A percentile compares a stretch with the other conserved stretches of the same genome.
These are phyloP conservation scores for Monosporascus sp. DNA, from an alignment of 2,329 filamentous ascomycete genomes.

Conservation along the genomic window DNA sequence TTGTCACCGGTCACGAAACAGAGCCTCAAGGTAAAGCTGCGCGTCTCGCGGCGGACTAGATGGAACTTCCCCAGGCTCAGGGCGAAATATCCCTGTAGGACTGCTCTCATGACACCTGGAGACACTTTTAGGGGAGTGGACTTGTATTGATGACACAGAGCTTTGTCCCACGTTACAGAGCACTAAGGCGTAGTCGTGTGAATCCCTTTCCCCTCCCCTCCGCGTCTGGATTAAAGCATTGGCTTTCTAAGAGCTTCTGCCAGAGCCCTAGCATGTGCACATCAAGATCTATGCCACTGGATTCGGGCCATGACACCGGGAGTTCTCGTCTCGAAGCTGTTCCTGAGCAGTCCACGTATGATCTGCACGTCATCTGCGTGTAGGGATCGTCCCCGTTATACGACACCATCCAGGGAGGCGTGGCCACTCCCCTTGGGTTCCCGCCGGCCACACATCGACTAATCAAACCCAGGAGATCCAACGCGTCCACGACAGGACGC, in stretches of 20 bases:
- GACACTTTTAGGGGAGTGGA: constrained; percentile 8
- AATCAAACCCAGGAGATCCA: constrained; percentile 5
- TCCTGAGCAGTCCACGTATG: constrained; percentile 9
- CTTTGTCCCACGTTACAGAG: constrained; percentile 22
- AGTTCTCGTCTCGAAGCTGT: constrained; percentile 1
- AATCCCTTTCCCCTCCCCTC: neutral
- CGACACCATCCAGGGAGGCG: constrained; percentile 4
- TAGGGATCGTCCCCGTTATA: constrained; percentile 9
- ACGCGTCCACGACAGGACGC: constrained; percentile 10
- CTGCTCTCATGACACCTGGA: neutral
- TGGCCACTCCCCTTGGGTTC: constrained; percentile 2
- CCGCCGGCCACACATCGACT: constrained; percentile 1
- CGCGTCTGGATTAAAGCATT: constrained; percentile 1
- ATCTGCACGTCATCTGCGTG: constrained; percentile 8
- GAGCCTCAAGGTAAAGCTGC: neutral
- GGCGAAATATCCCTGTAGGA: neutral
- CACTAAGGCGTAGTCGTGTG: constrained; percentile 7
- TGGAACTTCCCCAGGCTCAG: neutral
- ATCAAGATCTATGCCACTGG: constrained; percentile 4
- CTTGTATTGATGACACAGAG: constrained; percentile 14
- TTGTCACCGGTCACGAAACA: neutral
- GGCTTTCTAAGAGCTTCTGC: constrained; percentile 13
- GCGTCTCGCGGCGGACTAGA: neutral
- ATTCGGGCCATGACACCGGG: neutral
- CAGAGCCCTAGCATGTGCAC: constrained; percentile 2